Evolutionary conservation across 768 basidiomycete genomes (phyloP).

Genomic region (Naganishia antarctica): DNA sequence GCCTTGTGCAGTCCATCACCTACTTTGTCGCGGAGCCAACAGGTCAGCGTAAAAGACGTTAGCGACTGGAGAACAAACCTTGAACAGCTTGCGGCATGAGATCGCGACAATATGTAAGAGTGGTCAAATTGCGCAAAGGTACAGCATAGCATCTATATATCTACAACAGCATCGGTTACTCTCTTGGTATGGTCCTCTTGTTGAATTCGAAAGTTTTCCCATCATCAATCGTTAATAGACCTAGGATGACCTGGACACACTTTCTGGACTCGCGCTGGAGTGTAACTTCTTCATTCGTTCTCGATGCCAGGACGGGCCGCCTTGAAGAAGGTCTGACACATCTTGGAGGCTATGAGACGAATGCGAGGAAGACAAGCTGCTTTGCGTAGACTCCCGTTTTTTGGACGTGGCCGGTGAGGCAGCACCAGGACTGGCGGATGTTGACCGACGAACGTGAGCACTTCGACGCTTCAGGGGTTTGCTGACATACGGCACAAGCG

Average conservation of each 20-base stretch:
- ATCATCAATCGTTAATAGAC: too few species aligned
- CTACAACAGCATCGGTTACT: neutral
- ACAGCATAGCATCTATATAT: neutral
- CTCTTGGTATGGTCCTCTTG: too few species aligned
- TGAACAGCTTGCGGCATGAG: too few species aligned
- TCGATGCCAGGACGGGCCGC: neutral
- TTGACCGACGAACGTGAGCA: neutral
- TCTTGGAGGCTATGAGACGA: neutral
- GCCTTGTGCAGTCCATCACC: conserved; percentile 6
- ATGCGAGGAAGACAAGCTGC: conserved; percentile 2
- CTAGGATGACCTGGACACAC: neutral
- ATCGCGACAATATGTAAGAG: too few species aligned
- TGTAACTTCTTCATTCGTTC: conserved; percentile 1
- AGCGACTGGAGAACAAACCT: neutral
- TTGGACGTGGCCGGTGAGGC: neutral
- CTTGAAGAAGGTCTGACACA: neutral
- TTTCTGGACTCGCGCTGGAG: neutral
- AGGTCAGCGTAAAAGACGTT: conserved; percentile 13
- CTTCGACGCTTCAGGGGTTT: neutral
- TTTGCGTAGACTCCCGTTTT: neutral
- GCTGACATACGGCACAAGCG: neutral
- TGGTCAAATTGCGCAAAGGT: too few species aligned
- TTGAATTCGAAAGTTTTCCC: too few species aligned
- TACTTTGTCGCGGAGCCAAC: conserved; percentile 16
- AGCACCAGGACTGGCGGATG: neutral